A percentile compares a stretch with the other conserved stretches of the same genome.
These are phyloP conservation scores for Cercospora zeina DNA, from an alignment of 2,329 filamentous ascomycete genomes.

Conservation along the genomic window DNA sequence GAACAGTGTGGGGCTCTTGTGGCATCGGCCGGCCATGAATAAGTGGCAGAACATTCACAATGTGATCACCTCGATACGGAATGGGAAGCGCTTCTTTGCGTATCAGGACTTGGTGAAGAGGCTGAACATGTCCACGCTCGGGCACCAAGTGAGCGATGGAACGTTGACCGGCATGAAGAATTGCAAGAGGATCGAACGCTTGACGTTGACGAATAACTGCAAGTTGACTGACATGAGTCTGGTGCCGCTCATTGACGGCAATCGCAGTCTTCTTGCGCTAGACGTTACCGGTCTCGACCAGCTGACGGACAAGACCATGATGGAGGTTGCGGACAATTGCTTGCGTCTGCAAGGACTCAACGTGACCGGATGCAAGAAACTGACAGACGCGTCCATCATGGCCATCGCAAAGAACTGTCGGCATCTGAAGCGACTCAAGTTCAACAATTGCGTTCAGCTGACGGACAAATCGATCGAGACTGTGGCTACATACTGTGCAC, in stretches of 20 bases:
- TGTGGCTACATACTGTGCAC: conserved; percentile 83
- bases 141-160: conserved; percentile 78
- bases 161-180: conserved; percentile 77
- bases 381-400: conserved; percentile 84
- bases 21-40: conserved; percentile 90
- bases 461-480: conserved; percentile 79
- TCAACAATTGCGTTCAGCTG: conserved; percentile 86
- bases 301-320: conserved; percentile 79
- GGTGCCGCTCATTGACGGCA: conserved; percentile 74
- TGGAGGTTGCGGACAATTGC: conserved; percentile 77
- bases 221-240: conserved; percentile 82
- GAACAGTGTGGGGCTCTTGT: conserved; percentile 88
- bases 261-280: conserved; percentile 77
- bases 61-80: conserved; percentile 76
- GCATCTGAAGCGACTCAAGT: conserved; percentile 89
- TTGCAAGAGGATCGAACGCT: conserved; percentile 87
- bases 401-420: conserved; percentile 77
- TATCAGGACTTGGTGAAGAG: conserved; percentile 90
- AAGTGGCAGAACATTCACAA: conserved; percentile 77
- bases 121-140: conserved; percentile 81
- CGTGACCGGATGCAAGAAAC: conserved; percentile 78
- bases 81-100: conserved; percentile 75
- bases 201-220: conserved; percentile 88
- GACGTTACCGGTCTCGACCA: conserved; percentile 81
- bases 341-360: conserved; percentile 86